phyloP scores from a whole-genome alignment of 345 rosid species.

The Pistacia vera region DNA sequence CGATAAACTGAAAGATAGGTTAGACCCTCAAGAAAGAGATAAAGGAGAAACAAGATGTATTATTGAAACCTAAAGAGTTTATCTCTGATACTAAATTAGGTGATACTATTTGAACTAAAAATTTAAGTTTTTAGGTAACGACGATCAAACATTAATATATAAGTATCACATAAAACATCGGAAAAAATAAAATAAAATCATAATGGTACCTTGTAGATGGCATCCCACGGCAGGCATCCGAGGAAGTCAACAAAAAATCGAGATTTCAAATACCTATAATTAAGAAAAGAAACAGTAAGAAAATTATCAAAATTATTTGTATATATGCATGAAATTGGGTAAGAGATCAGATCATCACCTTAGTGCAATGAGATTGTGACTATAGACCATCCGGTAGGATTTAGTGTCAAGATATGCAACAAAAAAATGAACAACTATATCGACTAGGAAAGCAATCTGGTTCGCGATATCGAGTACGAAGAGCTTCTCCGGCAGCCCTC shows the following conservation, averaged over 20 bases:
- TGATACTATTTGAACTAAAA: no score
- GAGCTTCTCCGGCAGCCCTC: slow-evolving; percentile 74
- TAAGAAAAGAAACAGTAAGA: background rate
- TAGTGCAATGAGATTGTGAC: slow-evolving; percentile 59
- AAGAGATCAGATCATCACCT: slow-evolving; percentile 33
- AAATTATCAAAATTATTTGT: no score
- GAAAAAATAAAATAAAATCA: background rate
- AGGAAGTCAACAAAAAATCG: slow-evolving; percentile 63
- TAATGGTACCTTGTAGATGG: slow-evolving; percentile 60
- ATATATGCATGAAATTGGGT: background rate
- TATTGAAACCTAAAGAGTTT: no score
- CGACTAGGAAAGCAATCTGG: slow-evolving; percentile 71
- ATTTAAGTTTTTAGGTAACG: no score
- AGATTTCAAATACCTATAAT: slow-evolving; percentile 69
- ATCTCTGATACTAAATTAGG: no score
- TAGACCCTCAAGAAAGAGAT: no score
- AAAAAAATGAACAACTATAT: slow-evolving; percentile 64
- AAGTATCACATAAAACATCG: background rate
- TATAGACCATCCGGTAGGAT: slow-evolving; percentile 54
- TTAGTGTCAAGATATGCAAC: slow-evolving; percentile 63
- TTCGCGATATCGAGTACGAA: slow-evolving; percentile 72
- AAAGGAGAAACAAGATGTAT: no score
- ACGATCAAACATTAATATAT: background rate
- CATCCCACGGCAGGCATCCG: slow-evolving; percentile 89
- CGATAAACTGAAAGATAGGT: no score